Percentiles rank a stretch among this genome's conserved stretches.
Evolutionary conservation across 495 filamentous ascomycete species (phyloP).

Genomic region (Viridothelium virens): DNA sequence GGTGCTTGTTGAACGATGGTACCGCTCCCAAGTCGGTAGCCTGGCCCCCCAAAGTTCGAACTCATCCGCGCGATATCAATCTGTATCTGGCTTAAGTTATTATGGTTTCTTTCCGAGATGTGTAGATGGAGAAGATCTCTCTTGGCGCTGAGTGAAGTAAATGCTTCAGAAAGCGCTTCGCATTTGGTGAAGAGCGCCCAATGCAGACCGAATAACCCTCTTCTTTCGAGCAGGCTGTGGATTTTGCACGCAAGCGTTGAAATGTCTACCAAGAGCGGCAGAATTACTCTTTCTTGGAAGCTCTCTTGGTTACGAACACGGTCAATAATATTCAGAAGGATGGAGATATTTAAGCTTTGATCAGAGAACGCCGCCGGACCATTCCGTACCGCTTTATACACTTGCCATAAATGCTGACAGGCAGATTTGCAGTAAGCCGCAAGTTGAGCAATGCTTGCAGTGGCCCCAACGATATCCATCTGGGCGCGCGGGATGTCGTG

Average conservation of each 20-base stretch:
- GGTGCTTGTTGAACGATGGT: neutral
- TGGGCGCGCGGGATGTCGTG: neutral
- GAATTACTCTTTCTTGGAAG: neutral
- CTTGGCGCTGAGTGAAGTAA: neutral
- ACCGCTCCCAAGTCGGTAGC: neutral
- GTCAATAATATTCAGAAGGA: neutral
- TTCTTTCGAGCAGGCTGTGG: neutral
- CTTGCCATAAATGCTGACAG: neutral
- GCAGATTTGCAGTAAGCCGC: neutral
- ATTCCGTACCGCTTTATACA: neutral
- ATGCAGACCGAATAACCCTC: neutral
- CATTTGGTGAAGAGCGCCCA: neutral
- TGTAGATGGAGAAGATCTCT: constrained; percentile 3
- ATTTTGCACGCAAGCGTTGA: neutral
- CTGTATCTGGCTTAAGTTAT: neutral
- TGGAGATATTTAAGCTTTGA: neutral
- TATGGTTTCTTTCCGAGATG: neutral
- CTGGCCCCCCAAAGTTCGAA: neutral
- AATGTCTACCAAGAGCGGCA: constrained; percentile 3
- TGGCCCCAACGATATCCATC: neutral
- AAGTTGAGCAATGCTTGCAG: constrained; percentile 1
- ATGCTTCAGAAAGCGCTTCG: neutral
- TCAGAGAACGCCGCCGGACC: neutral
- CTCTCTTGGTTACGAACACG: neutral
- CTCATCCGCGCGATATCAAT: neutral